Conservation (phyloP, 2,329 filamentous ascomycete genomes). For the Penicillium sp. region DNA sequence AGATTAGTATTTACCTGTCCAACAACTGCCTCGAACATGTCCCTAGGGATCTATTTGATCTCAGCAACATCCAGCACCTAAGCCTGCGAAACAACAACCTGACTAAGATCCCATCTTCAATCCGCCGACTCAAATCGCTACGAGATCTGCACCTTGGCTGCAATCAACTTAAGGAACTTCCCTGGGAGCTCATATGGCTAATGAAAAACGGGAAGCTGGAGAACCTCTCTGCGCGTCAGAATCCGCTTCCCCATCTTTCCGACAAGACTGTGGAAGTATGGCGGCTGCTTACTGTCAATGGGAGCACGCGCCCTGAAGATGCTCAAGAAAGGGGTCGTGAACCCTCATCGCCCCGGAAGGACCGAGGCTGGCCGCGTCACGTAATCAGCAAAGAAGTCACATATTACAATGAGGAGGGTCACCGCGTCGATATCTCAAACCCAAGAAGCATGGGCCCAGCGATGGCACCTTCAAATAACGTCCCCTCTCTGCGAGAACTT, state of each 20-base stretch:
- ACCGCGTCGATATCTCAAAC: slow-evolving; percentile 15
- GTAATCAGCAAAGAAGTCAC: slow-evolving; percentile 38
- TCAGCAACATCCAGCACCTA: slow-evolving; percentile 44
- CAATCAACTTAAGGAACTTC: slow-evolving; percentile 46
- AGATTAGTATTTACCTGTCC: slow-evolving; percentile 46
- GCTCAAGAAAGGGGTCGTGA: no score
- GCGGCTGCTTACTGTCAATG: slow-evolving; percentile 7
- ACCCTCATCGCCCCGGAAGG: no score
- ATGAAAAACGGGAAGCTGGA: slow-evolving; percentile 40
- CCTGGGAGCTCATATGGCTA: slow-evolving; percentile 48
- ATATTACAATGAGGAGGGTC: slow-evolving; percentile 39
- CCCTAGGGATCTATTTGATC: slow-evolving; percentile 44
- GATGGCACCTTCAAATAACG: slow-evolving; percentile 14
- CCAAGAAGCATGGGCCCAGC: slow-evolving; percentile 2
- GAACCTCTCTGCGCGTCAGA: slow-evolving; percentile 42
- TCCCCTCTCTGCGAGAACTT: slow-evolving; percentile 47
- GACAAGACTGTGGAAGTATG: slow-evolving; percentile 34
- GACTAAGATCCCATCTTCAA: slow-evolving; percentile 42
- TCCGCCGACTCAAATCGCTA: slow-evolving; percentile 44
- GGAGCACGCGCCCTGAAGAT: no score
- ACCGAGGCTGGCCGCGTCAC: slow-evolving; percentile 20
- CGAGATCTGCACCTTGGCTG: slow-evolving; percentile 49
- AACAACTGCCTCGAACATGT: slow-evolving; percentile 44
- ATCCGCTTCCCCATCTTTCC: slow-evolving; percentile 40
- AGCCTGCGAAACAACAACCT: slow-evolving; percentile 51